Percentiles rank a stretch among this genome's conserved stretches.
Conservation (phyloP, 495 filamentous ascomycete genomes). For the Annulohypoxylon stygium region DNA sequence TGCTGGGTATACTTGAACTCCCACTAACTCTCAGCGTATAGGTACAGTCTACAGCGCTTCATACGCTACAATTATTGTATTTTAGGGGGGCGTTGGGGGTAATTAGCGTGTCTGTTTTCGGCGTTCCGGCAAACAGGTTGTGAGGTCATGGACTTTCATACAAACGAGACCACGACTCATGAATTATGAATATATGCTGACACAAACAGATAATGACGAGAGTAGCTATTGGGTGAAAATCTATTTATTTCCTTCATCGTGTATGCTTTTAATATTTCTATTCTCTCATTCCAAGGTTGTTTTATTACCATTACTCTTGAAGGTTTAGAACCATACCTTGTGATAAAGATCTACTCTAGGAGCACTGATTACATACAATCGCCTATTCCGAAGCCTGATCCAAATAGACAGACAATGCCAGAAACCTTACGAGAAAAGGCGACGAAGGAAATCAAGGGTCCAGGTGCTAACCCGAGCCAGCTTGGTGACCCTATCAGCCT, state of each 20-base stretch:
- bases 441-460: constrained; percentile 54
- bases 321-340: background rate
- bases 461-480: constrained; percentile 57
- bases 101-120: constrained; percentile 9
- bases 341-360: background rate
- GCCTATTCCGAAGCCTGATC: background rate
- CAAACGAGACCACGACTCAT: constrained; percentile 44
- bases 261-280: constrained; percentile 7
- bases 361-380: background rate
- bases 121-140: constrained; percentile 9
- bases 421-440: constrained; percentile 54
- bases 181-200: constrained; percentile 12
- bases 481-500: constrained; percentile 60
- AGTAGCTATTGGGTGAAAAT: constrained; percentile 8
- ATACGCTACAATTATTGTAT: constrained; percentile 4
- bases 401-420: constrained; percentile 27
- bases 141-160: constrained; percentile 50
- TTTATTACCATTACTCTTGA: background rate
- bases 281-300: background rate
- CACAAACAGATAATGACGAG: constrained; percentile 6
- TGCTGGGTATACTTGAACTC: too few species aligned
- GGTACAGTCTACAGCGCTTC: background rate
- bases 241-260: constrained; percentile 7
- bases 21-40: constrained; percentile 1
- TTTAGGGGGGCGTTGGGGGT: background rate